Conservation (phyloP, 2,329 filamentous ascomycete species). For the Colletotrichum camelliae region DNA sequence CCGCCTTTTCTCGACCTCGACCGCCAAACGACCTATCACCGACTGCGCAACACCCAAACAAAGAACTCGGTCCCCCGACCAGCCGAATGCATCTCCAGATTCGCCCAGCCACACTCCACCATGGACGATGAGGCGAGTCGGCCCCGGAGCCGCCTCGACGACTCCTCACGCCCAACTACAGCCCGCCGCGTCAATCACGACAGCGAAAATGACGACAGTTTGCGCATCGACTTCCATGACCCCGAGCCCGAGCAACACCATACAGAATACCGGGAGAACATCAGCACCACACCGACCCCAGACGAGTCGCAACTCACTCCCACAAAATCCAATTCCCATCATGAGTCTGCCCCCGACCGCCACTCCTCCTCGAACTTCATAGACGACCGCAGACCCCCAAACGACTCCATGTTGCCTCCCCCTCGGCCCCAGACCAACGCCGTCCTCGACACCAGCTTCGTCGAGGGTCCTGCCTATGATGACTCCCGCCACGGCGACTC, state of each 20-base stretch:
- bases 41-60: not conserved
- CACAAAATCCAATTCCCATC: not conserved
- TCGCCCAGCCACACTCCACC: slow-evolving; percentile 25
- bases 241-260: not conserved
- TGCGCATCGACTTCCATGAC: slow-evolving; percentile 19
- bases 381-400: slow-evolving; percentile 1
- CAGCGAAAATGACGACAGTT: slow-evolving; percentile 7
- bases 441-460: slow-evolving; percentile 43
- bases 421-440: slow-evolving; percentile 21
- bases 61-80: not conserved
- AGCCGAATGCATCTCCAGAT: slow-evolving; percentile 21
- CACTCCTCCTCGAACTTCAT: not conserved
- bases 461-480: slow-evolving; percentile 45
- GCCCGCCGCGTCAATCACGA: slow-evolving; percentile 21
- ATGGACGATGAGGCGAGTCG: slow-evolving; percentile 40
- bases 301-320: slow-evolving; percentile 12
- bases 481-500: slow-evolving; percentile 49
- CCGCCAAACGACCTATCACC: not conserved
- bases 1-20: not conserved
- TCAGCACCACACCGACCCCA: not conserved
- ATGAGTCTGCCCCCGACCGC: not conserved
- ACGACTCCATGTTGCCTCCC: slow-evolving; percentile 24
- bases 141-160: slow-evolving; percentile 21
- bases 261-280: not conserved
- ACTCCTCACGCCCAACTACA: slow-evolving; percentile 27